Percentiles rank a stretch among this genome's conserved stretches.
phyloP scores from a whole-genome alignment of 2,329 filamentous ascomycete species.

The Calycina herbarum region DNA sequence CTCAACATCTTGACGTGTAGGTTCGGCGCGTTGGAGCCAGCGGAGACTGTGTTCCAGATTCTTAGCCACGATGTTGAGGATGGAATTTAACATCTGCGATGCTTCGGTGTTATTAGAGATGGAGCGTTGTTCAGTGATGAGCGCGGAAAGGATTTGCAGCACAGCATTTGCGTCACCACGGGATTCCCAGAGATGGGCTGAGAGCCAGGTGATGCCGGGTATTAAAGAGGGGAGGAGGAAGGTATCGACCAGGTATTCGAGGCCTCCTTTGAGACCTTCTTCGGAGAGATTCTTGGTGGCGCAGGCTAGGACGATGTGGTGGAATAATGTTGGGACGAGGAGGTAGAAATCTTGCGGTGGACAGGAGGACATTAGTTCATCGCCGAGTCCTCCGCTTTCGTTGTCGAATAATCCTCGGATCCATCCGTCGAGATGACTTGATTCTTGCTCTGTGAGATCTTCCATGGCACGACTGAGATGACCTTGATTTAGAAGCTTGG shows the following conservation, averaged over 20 bases:
- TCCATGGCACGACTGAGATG: constrained; percentile 57
- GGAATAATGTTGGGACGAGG: constrained; percentile 73
- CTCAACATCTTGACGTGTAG: constrained; percentile 67
- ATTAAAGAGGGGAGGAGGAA: constrained; percentile 79
- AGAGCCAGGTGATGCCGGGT: constrained; percentile 70
- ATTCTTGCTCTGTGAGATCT: constrained; percentile 63
- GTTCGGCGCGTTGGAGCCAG: constrained; percentile 65
- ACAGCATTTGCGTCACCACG: constrained; percentile 66
- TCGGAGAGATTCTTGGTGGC: constrained; percentile 65
- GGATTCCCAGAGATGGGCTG: constrained; percentile 67
- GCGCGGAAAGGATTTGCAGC: constrained; percentile 69
- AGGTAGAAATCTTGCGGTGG: constrained; percentile 81
- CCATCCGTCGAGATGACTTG: constrained; percentile 69
- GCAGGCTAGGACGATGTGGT: constrained; percentile 71
- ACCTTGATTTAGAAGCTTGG: constrained; percentile 62
- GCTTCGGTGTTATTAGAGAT: constrained; percentile 66
- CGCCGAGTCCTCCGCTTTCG: constrained; percentile 70
- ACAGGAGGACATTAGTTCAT: constrained; percentile 80
- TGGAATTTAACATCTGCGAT: constrained; percentile 65
- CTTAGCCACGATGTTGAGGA: constrained; percentile 70
- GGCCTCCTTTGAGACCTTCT: constrained; percentile 69
- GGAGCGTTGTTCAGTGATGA: constrained; percentile 64
- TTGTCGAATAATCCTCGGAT: constrained; percentile 75
- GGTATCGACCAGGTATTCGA: constrained; percentile 79
- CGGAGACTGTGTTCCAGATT: constrained; percentile 67